phyloP scores from a whole-genome alignment of 305 asterid species.

The Solanum hybrid region DNA sequence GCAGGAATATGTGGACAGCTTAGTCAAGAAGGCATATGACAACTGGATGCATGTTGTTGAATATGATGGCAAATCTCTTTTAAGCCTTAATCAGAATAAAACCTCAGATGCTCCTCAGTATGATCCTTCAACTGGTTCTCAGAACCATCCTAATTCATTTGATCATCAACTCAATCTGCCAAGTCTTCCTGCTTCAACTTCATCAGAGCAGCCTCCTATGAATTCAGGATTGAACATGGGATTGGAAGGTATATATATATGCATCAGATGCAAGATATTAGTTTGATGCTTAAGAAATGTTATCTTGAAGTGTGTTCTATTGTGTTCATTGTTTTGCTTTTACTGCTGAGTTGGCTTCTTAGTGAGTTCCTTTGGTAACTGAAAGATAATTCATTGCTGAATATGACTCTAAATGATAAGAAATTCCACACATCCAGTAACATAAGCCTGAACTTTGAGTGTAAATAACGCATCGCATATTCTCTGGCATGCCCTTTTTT shows the following conservation, averaged over 20 bases:
- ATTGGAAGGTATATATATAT: conserved; percentile 14
- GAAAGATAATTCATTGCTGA: background rate
- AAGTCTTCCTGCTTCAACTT: conserved; percentile 5
- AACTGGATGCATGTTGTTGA: conserved; percentile 38
- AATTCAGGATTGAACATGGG: conserved; percentile 6
- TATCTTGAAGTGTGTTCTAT: background rate
- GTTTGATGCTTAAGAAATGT: background rate
- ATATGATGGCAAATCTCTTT: conserved; percentile 33
- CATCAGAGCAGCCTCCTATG: conserved; percentile 12
- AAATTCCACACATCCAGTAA: background rate
- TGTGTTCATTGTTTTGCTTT: background rate
- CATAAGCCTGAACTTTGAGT: background rate
- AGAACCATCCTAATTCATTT: background rate
- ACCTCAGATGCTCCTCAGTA: conserved; percentile 9
- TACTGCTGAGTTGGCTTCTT: background rate
- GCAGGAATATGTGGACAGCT: conserved; percentile 29
- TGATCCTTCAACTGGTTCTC: conserved; percentile 4
- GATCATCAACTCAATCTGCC: conserved; percentile 11
- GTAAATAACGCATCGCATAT: background rate
- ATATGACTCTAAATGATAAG: background rate
- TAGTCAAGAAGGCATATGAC: conserved; percentile 38
- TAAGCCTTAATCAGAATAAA: conserved; percentile 2
- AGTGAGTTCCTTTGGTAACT: background rate
- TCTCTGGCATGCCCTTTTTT: background rate
- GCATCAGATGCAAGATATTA: background rate